Evolutionary conservation across 2,329 filamentous ascomycete species (phyloP), one percentile per base, ranked within the genome.

Genomic region (Cercospora sesami): DNA sequence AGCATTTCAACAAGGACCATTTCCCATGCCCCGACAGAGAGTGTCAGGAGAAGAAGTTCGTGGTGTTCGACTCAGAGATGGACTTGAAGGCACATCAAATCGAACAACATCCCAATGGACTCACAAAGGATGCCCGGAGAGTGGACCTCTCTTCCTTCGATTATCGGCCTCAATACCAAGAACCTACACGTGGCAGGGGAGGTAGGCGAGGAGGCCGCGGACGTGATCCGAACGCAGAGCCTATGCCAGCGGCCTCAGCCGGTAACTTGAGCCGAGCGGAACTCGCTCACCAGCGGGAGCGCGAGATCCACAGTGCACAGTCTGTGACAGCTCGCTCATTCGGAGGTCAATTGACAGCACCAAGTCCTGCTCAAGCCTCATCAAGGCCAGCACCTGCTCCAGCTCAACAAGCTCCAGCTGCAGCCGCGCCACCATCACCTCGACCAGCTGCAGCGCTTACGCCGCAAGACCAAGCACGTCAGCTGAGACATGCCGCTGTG

Each of bases 11-110:
- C 70, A 90, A 90, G 73, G 93, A 95, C 66, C 95, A 99, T 79
- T 97, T 90, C 76, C 82, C 94, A 0, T 99, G 95, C 77, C 80
- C 87, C 6, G 93, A 99, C 74, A 85, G 86, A 64, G 94, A 97
- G 76, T 99, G 95, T 75, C 78, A 95, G 76, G 95, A 98, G 74
- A 97, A 97, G 86, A 98, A 97, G 78, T 97, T 98, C 77, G 91
- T 98, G 31, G 95, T 98, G 0, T 99, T 99, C 74, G 92, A 93
- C 65, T 94, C 93, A 0, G 92, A 97, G 76, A 89, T 99, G 84
- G 95, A 99, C 75, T 82, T 99, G 58, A 96, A 98, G 79, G 95
- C 91, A 3, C 95, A 99, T 80, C 92, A 96, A 78, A 81, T 99
- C 9, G 90, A 91, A 73, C 87, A 90, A 64, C 95, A 99, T 77